phyloP scores from a whole-genome alignment of 2,329 filamentous ascomycete genomes.

The Paraphoma sp. region DNA sequence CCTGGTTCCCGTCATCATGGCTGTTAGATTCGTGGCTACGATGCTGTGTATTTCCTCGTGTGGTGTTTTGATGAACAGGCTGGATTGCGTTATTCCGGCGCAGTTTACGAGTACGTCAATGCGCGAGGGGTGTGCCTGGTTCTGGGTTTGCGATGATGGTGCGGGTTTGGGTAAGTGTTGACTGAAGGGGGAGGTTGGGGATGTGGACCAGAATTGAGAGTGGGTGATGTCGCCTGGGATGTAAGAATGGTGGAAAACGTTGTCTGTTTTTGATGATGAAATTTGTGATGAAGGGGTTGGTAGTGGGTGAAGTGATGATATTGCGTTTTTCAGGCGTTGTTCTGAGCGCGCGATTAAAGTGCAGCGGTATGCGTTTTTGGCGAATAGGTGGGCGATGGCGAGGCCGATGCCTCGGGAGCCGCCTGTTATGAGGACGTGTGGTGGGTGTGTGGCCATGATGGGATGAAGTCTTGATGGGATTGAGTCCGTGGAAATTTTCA shows the following conservation, averaged over 20 bases:
- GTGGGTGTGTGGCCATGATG: constrained; percentile 8
- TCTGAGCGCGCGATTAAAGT: constrained; percentile 42
- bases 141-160: background rate
- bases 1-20: constrained; percentile 69
- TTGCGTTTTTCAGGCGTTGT: constrained; percentile 25
- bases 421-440: constrained; percentile 47
- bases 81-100: constrained; percentile 74
- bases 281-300: background rate
- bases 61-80: constrained; percentile 65
- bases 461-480: background rate
- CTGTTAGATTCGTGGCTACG: constrained; percentile 73
- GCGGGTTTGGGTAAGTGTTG: too few relatives aligned
- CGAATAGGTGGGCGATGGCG: constrained; percentile 44
- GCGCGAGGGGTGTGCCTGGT: constrained; percentile 16
- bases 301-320: constrained; percentile 25
- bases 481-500: background rate
- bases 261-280: constrained; percentile 1
- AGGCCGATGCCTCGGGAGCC: constrained; percentile 49
- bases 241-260: constrained; percentile 21
- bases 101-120: constrained; percentile 74
- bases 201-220: background rate
- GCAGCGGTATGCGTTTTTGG: constrained; percentile 34
- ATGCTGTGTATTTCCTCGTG: constrained; percentile 62
- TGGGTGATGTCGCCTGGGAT: constrained; percentile 34
- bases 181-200: too few relatives aligned